phyloP scores from a whole-genome alignment of 2,329 filamentous ascomycete species.

The Fusarium sp. region DNA sequence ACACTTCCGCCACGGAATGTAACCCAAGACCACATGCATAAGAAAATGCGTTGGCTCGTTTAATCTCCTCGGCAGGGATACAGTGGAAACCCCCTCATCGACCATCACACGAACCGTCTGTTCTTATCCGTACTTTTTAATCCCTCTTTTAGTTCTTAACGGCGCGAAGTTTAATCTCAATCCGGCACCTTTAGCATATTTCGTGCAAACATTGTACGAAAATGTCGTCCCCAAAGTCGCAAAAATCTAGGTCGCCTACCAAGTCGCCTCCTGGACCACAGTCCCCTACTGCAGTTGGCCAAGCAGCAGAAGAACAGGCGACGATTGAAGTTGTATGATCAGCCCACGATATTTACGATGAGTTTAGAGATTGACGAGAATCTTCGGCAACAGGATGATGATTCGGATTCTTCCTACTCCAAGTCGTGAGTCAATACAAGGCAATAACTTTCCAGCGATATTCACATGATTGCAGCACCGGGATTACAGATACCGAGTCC shows the following conservation, averaged over 20 bases:
- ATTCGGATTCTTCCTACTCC: constrained; percentile 30
- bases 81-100: background rate
- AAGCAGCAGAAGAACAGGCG: background rate
- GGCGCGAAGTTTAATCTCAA: background rate
- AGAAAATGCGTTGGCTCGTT: background rate
- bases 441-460: fast-evolving
- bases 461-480: background rate
- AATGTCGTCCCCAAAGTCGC: constrained; percentile 19
- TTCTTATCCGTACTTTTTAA: background rate
- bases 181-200: background rate
- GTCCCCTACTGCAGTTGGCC: background rate
- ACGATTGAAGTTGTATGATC: constrained; percentile 25
- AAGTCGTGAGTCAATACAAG: background rate
- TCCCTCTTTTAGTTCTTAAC: background rate
- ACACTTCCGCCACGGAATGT: background rate
- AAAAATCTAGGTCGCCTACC: background rate
- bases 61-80: background rate
- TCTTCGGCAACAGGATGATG: background rate
- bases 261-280: background rate
- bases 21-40: background rate
- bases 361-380: background rate
- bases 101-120: background rate
- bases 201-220: background rate
- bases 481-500: constrained; percentile 31
- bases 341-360: fast-evolving